A percentile compares a stretch with the other conserved stretches of the same genome.
Conservation (phyloP, 495 filamentous ascomycete species). For the Neurospora sp. region DNA sequence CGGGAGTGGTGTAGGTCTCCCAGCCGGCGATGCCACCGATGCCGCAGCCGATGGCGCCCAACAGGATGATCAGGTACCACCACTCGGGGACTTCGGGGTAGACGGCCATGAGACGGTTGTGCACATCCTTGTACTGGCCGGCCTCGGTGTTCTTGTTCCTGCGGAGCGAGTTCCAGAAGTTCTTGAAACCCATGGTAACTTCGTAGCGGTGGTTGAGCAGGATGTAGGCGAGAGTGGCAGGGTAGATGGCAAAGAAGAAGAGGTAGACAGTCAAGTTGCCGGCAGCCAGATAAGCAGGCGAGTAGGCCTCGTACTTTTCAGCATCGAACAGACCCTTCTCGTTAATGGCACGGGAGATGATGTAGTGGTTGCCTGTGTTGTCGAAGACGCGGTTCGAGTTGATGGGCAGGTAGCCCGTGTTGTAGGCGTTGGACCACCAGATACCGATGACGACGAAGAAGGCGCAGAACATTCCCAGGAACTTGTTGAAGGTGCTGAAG, state of each 20-base stretch:
- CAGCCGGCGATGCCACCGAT: slow-evolving; percentile 22
- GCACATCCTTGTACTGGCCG: slow-evolving; percentile 23
- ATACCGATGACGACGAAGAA: slow-evolving; percentile 20
- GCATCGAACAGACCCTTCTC: slow-evolving; percentile 22
- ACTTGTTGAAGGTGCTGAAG: slow-evolving; percentile 28
- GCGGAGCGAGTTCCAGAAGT: slow-evolving; percentile 19
- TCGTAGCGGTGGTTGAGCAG: slow-evolving; percentile 29
- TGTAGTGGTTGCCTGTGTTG: slow-evolving; percentile 23
- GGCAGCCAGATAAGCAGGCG: slow-evolving; percentile 24
- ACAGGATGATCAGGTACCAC: slow-evolving; percentile 25
- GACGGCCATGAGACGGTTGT: slow-evolving; percentile 26
- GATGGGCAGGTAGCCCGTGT: slow-evolving; percentile 27
- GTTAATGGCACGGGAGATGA: slow-evolving; percentile 22
- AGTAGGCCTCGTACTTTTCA: slow-evolving; percentile 26
- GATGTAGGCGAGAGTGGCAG: slow-evolving; percentile 24
- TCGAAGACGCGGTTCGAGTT: slow-evolving; percentile 26
- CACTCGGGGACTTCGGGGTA: slow-evolving; percentile 29
- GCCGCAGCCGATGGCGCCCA: slow-evolving; percentile 19
- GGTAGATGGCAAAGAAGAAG: slow-evolving; percentile 30
- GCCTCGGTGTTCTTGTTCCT: slow-evolving; percentile 7
- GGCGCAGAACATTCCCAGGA: slow-evolving; percentile 18
- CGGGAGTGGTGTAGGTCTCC: slow-evolving; percentile 27
- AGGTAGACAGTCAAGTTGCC: slow-evolving; percentile 23
- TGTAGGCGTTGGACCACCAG: slow-evolving; percentile 27
- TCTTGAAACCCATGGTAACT: slow-evolving; percentile 22